A percentile compares a stretch with the other conserved stretches of the same genome.
phyloP scores from a whole-genome alignment of 805 yeast genomes.

The Yarrowia sp. region DNA sequence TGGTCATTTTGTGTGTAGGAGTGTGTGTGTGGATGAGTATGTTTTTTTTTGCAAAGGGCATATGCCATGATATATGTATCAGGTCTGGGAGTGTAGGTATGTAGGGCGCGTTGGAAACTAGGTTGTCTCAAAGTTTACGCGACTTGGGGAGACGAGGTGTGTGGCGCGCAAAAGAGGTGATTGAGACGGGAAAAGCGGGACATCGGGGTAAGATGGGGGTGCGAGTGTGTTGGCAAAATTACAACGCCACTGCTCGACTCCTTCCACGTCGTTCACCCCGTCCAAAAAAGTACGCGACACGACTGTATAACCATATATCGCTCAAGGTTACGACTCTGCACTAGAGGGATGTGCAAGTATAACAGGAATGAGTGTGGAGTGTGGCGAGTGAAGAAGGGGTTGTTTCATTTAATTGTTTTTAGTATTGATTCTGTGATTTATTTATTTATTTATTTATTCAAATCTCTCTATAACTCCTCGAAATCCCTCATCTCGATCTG shows the following conservation, averaged over 20 bases:
- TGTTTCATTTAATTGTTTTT: too few relatives aligned
- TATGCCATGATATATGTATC: slow-evolving; percentile 10
- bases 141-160: not conserved
- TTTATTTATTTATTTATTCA: too few relatives aligned
- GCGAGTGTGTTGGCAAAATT: not conserved
- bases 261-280: not conserved
- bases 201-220: not conserved
- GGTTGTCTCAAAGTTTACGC: slow-evolving; percentile 16
- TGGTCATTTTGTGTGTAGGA: slow-evolving; percentile 4
- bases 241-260: not conserved
- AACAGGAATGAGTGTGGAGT: slow-evolving; percentile 25
- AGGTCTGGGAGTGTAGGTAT: slow-evolving; percentile 23
- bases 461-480: too few relatives aligned
- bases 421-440: too few relatives aligned
- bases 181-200: not conserved
- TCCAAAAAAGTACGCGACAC: not conserved
- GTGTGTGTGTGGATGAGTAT: not conserved
- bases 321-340: slow-evolving; percentile 2
- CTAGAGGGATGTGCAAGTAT: slow-evolving; percentile 26
- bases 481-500: too few relatives aligned
- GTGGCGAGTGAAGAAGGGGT: too few relatives aligned
- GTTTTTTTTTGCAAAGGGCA: not conserved
- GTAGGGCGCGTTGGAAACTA: slow-evolving; percentile 24
- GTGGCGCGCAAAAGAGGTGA: not conserved
- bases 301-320: slow-evolving; percentile 7